Evolutionary conservation across 2,329 filamentous ascomycete genomes (phyloP).

Genomic region (Alternaria triticimaculans): DNA sequence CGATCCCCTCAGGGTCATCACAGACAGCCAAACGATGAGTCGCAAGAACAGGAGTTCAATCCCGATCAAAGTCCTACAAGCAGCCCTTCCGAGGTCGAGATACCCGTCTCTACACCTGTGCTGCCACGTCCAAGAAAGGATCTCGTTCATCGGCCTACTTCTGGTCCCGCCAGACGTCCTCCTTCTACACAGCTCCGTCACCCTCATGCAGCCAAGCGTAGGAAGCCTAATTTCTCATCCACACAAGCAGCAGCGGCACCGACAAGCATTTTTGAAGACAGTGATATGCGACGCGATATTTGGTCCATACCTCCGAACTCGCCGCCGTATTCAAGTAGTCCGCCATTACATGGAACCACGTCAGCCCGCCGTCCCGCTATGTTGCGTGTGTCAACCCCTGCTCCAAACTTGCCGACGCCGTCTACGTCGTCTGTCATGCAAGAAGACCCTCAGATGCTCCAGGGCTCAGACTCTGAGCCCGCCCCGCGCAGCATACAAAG

Average conservation of each 20-base stretch:
- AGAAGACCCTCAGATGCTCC: conserved; percentile 17
- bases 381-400: conserved; percentile 7
- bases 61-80: conserved; percentile 28
- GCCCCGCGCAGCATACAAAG: conserved; percentile 21
- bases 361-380: conserved; percentile 12
- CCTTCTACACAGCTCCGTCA: conserved; percentile 22
- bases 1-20: conserved; percentile 32
- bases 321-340: conserved; percentile 49
- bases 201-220: conserved; percentile 26
- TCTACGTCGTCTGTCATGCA: conserved; percentile 40
- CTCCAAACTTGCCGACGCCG: conserved; percentile 38
- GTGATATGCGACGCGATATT: conserved; percentile 26
- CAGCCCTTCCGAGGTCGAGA: conserved; percentile 33
- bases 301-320: conserved; percentile 54
- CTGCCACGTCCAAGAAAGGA: conserved; percentile 9
- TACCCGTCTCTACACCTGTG: conserved; percentile 33
- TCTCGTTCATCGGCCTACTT: conserved; percentile 7
- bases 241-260: conserved; percentile 15
- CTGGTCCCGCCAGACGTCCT: conserved; percentile 8
- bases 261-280: conserved; percentile 15
- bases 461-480: conserved; percentile 32
- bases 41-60: conserved; percentile 44
- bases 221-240: conserved; percentile 24
- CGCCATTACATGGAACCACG: conserved; percentile 13
- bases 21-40: conserved; percentile 25